Conservation (phyloP, 2,329 filamentous ascomycete genomes). For the Pseudogymnoascus pannorum region DNA sequence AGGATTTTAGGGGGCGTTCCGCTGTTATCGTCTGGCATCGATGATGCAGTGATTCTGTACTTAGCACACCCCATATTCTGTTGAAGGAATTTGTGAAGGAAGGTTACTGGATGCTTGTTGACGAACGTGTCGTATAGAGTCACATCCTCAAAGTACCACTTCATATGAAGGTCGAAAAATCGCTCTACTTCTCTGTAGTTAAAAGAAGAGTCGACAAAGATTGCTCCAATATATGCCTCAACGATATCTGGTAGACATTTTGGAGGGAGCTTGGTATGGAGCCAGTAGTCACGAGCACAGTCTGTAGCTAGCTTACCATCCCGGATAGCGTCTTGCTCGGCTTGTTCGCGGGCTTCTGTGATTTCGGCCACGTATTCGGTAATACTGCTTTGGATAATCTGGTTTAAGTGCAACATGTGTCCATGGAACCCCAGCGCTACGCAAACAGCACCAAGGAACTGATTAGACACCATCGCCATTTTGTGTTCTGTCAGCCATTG, state of each 20-base stretch:
- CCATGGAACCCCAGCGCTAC: constrained; percentile 71
- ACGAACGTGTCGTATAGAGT: constrained; percentile 79
- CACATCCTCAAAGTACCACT: constrained; percentile 80
- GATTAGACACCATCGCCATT: constrained; percentile 98
- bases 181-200: constrained; percentile 62
- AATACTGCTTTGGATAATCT: constrained; percentile 39
- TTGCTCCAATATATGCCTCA: constrained; percentile 80
- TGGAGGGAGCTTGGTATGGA: constrained; percentile 53
- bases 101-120: constrained; percentile 76
- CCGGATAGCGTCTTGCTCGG: constrained; percentile 26
- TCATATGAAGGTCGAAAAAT: constrained; percentile 72
- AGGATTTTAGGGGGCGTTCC: constrained; percentile 46
- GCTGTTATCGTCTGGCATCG: constrained; percentile 33
- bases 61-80: constrained; percentile 58
- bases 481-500: constrained; percentile 99
- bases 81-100: constrained; percentile 57
- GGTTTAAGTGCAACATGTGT: constrained; percentile 55
- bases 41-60: constrained; percentile 41
- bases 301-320: constrained; percentile 31
- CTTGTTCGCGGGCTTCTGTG: constrained; percentile 41
- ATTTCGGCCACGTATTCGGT: constrained; percentile 52
- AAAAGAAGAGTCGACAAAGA: constrained; percentile 85
- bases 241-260: constrained; percentile 79
- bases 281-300: constrained; percentile 62
- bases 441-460: constrained; percentile 77